phyloP scores from a whole-genome alignment of 2,329 filamentous ascomycete genomes.

The Xylariaceae sp. region DNA sequence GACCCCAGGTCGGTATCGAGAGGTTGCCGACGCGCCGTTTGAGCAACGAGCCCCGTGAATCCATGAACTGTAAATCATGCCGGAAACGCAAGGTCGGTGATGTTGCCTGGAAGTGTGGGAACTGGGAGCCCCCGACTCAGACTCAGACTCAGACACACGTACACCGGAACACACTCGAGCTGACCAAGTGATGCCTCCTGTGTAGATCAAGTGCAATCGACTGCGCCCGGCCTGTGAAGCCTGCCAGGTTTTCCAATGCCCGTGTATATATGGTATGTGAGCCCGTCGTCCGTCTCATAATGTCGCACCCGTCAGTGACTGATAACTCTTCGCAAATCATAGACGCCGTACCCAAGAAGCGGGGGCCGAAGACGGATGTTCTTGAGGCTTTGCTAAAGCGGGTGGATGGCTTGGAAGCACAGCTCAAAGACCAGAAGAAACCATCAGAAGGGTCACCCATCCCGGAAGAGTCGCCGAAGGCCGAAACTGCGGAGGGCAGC shows the following conservation, averaged over 20 bases:
- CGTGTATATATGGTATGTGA: conserved; percentile 77
- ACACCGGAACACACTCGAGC: conserved; percentile 7
- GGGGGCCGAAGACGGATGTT: conserved; percentile 86
- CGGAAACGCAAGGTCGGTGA: conserved; percentile 79
- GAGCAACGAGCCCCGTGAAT: conserved; percentile 70
- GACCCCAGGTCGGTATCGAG: conserved; percentile 78
- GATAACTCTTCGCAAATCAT: conserved; percentile 9
- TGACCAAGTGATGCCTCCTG: conserved; percentile 15
- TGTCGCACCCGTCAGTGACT: conserved; percentile 10
- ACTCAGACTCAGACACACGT: conserved; percentile 2
- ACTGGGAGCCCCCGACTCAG: no score
- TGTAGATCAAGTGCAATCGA: conserved; percentile 86
- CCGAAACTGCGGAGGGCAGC: conserved; percentile 1
- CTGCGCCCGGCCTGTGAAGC: conserved; percentile 81
- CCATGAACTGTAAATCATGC: conserved; percentile 95
- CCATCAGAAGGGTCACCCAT: conserved; percentile 34
- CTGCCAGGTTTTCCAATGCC: conserved; percentile 83
- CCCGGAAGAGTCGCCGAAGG: conserved; percentile 21
- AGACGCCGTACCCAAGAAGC: conserved; percentile 88
- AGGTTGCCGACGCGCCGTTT: conserved; percentile 67
- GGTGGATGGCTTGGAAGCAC: conserved; percentile 79
- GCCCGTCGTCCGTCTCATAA: not conserved
- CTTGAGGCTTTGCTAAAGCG: conserved; percentile 79
- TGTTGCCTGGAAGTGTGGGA: no score
- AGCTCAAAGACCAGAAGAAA: conserved; percentile 65